A percentile compares a stretch with the other conserved stretches of the same genome.
Evolutionary conservation across 495 filamentous ascomycete species (phyloP).

Genomic region (Rusavskia elegans): DNA sequence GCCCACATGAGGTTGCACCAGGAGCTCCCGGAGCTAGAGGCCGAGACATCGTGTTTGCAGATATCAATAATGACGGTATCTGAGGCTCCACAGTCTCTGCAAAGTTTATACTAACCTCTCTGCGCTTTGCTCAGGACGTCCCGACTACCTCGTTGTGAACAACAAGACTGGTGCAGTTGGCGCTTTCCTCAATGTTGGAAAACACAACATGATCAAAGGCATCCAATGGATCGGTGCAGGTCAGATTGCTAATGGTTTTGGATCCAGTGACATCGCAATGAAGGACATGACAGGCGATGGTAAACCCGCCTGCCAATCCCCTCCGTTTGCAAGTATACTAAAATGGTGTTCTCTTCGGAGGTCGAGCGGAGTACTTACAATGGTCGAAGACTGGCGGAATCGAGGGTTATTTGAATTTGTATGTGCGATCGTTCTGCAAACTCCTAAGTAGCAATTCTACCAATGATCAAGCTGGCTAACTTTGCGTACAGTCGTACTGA

Average conservation of each 20-base stretch:
- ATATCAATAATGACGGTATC: background rate
- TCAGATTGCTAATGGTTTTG: background rate
- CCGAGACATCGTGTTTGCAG: background rate
- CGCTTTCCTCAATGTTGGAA: background rate
- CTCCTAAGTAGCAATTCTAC: no score
- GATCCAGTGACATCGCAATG: background rate
- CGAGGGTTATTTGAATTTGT: background rate
- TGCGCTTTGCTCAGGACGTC: background rate
- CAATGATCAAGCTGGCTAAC: no score
- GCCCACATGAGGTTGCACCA: background rate
- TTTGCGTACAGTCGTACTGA: background rate
- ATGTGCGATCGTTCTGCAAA: no score
- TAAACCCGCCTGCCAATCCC: background rate
- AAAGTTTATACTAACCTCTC: background rate
- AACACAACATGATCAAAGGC: background rate
- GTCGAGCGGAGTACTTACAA: background rate
- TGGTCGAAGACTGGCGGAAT: background rate
- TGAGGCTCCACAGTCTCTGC: background rate
- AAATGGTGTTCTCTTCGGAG: background rate
- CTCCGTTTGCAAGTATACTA: background rate
- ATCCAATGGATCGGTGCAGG: background rate
- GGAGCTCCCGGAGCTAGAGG: background rate
- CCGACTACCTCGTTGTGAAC: background rate
- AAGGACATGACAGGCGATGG: conserved; percentile 2
- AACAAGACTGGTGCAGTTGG: background rate